phyloP scores from a whole-genome alignment of 345 rosid species.

The Sonneratia alba region DNA sequence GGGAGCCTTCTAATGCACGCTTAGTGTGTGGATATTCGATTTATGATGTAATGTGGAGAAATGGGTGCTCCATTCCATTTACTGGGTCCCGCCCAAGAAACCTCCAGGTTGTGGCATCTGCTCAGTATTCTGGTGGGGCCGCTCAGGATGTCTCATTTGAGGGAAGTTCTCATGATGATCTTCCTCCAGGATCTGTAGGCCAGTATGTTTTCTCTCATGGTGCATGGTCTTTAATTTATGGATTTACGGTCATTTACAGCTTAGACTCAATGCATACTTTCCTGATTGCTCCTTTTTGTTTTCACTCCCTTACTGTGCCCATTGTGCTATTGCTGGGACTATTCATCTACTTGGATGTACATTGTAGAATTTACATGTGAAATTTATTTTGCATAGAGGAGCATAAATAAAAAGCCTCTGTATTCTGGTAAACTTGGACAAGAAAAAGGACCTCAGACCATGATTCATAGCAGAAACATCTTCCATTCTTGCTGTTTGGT shows the following conservation, averaged over 20 bases:
- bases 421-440: neutral
- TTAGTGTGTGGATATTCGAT: constrained; percentile 34
- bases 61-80: constrained; percentile 10
- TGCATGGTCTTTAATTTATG: neutral
- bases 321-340: neutral
- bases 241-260: neutral
- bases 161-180: constrained; percentile 42
- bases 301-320: neutral
- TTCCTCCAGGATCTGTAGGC: constrained; percentile 25
- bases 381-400: neutral
- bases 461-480: neutral
- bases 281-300: neutral
- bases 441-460: neutral
- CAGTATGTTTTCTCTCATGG: constrained; percentile 33
- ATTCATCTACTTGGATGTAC: neutral
- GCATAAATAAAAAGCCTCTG: neutral
- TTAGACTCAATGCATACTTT: constrained; percentile 2
- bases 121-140: constrained; percentile 36
- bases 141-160: constrained; percentile 55
- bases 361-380: neutral
- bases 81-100: constrained; percentile 29
- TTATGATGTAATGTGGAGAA: constrained; percentile 25
- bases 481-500: neutral
- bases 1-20: constrained; percentile 20
- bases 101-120: constrained; percentile 27